A percentile compares a stretch with the other conserved stretches of the same genome.
phyloP scores from a whole-genome alignment of 2,329 filamentous ascomycete genomes.

The Fusarium metavorans region DNA sequence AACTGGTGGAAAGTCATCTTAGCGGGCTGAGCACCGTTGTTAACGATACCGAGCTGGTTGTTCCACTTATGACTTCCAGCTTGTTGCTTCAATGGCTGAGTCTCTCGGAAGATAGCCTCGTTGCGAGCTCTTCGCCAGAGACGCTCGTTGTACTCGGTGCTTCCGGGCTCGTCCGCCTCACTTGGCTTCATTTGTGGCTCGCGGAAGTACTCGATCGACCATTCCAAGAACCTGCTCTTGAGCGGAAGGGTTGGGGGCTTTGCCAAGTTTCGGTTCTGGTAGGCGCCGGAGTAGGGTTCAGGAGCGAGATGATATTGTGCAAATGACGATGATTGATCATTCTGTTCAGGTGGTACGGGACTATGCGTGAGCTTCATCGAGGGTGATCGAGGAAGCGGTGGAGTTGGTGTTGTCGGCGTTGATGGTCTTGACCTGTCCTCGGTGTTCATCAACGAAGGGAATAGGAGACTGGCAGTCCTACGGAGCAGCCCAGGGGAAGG shows the following conservation, averaged over 20 bases:
- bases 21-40: conserved; percentile 88
- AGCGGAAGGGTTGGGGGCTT: conserved; percentile 77
- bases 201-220: conserved; percentile 97
- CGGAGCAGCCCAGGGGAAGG: conserved; percentile 71
- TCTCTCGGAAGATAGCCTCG: conserved; percentile 90
- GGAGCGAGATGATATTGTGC: conserved; percentile 81
- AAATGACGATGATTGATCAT: conserved; percentile 69
- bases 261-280: conserved; percentile 70
- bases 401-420: conserved; percentile 45
- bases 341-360: conserved; percentile 76
- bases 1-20: conserved; percentile 99
- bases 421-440: conserved; percentile 58
- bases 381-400: conserved; percentile 46
- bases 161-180: conserved; percentile 95
- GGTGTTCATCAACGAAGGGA: conserved; percentile 66
- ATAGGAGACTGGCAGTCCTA: conserved; percentile 72
- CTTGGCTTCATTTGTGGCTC: conserved; percentile 98
- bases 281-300: conserved; percentile 84
- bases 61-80: conserved; percentile 91
- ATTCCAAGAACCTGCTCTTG: conserved; percentile 87
- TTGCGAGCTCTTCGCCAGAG: conserved; percentile 94
- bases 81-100: conserved; percentile 91
- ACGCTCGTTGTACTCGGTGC: conserved; percentile 94
- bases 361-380: conserved; percentile 56
- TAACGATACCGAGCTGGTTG: conserved; percentile 83